Percentiles rank a stretch among this genome's conserved stretches.
These are phyloP conservation scores for Saccharomyces uvarum DNA, from an alignment of 1,139 yeast species.

Conservation along the genomic window DNA sequence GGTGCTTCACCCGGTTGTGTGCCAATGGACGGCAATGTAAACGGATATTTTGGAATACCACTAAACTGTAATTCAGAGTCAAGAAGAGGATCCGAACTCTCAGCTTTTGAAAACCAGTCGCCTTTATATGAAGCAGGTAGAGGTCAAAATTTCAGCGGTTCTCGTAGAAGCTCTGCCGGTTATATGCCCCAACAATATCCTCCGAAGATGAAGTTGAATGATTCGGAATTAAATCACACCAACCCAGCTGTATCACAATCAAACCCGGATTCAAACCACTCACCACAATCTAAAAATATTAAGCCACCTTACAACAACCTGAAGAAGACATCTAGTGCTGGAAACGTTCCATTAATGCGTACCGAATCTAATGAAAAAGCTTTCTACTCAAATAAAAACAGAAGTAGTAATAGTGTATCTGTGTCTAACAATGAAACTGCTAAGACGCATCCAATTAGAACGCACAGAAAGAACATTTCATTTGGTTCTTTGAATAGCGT, in stretches of 20 bases:
- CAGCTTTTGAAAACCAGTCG: slow-evolving; percentile 2
- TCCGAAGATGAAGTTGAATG: slow-evolving; percentile 23
- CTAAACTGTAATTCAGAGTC: slow-evolving; percentile 4
- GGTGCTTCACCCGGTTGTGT: slow-evolving; percentile 24
- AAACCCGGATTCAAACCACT: background rate
- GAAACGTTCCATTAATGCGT: slow-evolving; percentile 13
- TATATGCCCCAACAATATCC: background rate
- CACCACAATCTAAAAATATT: slow-evolving; percentile 4
- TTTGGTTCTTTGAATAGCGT: slow-evolving; percentile 33
- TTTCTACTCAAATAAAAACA: slow-evolving; percentile 15
- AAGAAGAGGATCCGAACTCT: slow-evolving; percentile 2
- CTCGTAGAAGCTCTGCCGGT: background rate
- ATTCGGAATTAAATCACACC: slow-evolving; percentile 11
- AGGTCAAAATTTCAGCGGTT: background rate
- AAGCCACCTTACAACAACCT: slow-evolving; percentile 7
- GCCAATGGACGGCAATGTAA: slow-evolving; percentile 25
- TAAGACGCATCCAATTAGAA: slow-evolving; percentile 25
- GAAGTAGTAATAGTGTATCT: slow-evolving; percentile 20
- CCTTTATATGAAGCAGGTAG: background rate
- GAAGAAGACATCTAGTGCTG: slow-evolving; percentile 15
- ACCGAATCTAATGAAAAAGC: slow-evolving; percentile 6
- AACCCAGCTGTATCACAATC: background rate
- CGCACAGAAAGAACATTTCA: slow-evolving; percentile 31
- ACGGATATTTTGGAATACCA: slow-evolving; percentile 33
- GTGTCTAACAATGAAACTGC: slow-evolving; percentile 6